A percentile compares a stretch with the other conserved stretches of the same genome.
Conservation (phyloP, 768 basidiomycete species). For the Boletus subparvulus region DNA sequence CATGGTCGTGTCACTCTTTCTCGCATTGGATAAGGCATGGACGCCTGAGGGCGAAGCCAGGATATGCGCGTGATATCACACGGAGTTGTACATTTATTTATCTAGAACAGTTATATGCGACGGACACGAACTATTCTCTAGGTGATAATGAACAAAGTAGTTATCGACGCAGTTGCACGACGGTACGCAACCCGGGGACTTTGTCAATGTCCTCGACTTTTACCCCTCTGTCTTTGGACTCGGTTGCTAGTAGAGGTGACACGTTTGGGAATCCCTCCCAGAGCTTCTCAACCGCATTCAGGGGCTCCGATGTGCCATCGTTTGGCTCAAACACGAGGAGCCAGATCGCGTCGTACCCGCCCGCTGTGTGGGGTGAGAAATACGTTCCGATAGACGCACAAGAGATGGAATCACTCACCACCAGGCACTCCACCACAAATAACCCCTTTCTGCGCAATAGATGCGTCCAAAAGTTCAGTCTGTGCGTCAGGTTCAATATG, state of each 20-base stretch:
- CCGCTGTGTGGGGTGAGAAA: constrained; percentile 53
- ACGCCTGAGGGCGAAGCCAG: constrained; percentile 66
- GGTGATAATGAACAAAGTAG: neutral
- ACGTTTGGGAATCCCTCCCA: constrained; percentile 67
- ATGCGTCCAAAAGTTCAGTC: constrained; percentile 77
- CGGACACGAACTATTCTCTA: constrained; percentile 10
- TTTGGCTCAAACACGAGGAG: constrained; percentile 73
- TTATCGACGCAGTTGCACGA: constrained; percentile 30
- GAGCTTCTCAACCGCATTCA: constrained; percentile 60
- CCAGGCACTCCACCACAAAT: constrained; percentile 96
- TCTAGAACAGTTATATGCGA: constrained; percentile 4
- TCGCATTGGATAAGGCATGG: constrained; percentile 81
- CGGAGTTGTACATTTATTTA: constrained; percentile 23
- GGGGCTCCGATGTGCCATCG: constrained; percentile 48
- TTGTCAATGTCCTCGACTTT: constrained; percentile 58
- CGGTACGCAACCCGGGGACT: constrained; percentile 53
- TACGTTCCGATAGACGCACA: neutral
- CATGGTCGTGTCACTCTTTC: constrained; percentile 72
- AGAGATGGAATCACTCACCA: constrained; percentile 49
- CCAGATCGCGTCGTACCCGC: constrained; percentile 98
- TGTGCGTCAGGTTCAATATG: constrained; percentile 92
- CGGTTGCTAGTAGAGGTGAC: constrained; percentile 68
- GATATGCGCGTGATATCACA: constrained; percentile 58
- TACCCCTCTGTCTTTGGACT: constrained; percentile 67
- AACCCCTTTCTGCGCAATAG: constrained; percentile 76